These are phyloP conservation scores for Hypomontagnella submonticulosa DNA, from an alignment of 495 filamentous ascomycete genomes.

Conservation along the genomic window DNA sequence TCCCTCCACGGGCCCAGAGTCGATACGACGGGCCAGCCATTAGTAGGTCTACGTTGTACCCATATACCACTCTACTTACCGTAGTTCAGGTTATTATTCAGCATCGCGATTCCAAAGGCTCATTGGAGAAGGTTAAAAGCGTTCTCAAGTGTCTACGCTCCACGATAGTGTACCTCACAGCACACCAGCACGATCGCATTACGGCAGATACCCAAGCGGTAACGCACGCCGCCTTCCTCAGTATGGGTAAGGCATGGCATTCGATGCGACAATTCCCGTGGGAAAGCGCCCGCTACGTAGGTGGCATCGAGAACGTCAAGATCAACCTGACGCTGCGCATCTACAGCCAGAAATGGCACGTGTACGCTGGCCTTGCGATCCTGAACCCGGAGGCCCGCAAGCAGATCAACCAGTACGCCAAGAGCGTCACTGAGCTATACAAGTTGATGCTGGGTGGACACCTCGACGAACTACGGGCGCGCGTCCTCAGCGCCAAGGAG, in stretches of 20 bases:
- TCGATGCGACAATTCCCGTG: conserved; percentile 94
- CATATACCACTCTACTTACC: conserved; percentile 4
- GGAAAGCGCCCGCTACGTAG: conserved; percentile 91
- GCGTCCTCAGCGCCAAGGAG: conserved; percentile 80
- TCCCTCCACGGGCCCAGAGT: conserved; percentile 95
- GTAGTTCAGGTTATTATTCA: conserved; percentile 79
- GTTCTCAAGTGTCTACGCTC: conserved; percentile 85
- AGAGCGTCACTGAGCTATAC: conserved; percentile 92
- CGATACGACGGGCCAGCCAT: conserved; percentile 84
- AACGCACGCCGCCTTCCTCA: conserved; percentile 95
- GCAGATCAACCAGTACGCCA: conserved; percentile 94
- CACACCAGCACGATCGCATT: conserved; percentile 90
- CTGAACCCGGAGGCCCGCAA: conserved; percentile 90
- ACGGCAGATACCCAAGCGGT: conserved; percentile 98
- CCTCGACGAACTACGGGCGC: conserved; percentile 77
- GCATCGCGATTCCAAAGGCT: conserved; percentile 83
- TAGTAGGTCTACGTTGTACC: conserved; percentile 62
- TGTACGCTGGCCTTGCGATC: conserved; percentile 97
- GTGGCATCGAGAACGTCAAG: conserved; percentile 99
- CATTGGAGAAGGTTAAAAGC: conserved; percentile 78
- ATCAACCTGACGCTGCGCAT: conserved; percentile 98
- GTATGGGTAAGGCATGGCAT: conserved; percentile 97
- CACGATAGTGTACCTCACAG: conserved; percentile 85
- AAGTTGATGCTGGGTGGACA: conserved; percentile 94
- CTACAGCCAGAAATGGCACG: conserved; percentile 98